phyloP scores from a whole-genome alignment of 2,329 filamentous ascomycete genomes.

The Neopestalotiopsis rosae region DNA sequence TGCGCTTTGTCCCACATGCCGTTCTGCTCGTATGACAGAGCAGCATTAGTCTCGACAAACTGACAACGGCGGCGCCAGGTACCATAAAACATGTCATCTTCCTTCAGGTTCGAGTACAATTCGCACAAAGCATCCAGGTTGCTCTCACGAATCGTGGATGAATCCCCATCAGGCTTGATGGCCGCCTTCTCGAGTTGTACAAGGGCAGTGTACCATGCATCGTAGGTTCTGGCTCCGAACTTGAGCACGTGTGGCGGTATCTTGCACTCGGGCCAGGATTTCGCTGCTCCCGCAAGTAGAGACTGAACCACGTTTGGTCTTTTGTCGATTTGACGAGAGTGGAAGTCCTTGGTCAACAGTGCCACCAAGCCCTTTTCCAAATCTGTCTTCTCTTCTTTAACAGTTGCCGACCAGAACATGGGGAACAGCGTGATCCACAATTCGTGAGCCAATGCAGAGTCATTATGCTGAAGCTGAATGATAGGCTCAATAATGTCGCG shows the following conservation, averaged over 20 bases:
- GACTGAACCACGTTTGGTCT: slow-evolving; percentile 95
- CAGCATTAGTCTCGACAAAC: slow-evolving; percentile 97
- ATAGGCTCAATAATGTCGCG: slow-evolving; percentile 90
- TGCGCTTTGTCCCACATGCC: slow-evolving; percentile 99
- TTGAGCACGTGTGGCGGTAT: slow-evolving; percentile 96
- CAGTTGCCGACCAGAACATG: slow-evolving; percentile 88
- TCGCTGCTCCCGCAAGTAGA: slow-evolving; percentile 84
- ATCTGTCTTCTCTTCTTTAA: slow-evolving; percentile 86
- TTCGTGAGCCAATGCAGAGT: slow-evolving; percentile 80
- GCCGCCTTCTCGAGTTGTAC: slow-evolving; percentile 89
- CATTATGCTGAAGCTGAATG: slow-evolving; percentile 88
- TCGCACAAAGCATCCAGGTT: slow-evolving; percentile 96
- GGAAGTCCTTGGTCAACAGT: slow-evolving; percentile 92
- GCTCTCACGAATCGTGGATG: slow-evolving; percentile 84
- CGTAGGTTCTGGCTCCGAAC: slow-evolving; percentile 90
- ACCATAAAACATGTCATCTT: slow-evolving; percentile 97
- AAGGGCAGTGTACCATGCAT: slow-evolving; percentile 95
- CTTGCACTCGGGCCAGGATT: slow-evolving; percentile 85
- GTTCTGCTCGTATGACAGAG: slow-evolving; percentile 96
- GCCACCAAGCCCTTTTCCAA: slow-evolving; percentile 91
- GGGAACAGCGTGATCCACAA: slow-evolving; percentile 93
- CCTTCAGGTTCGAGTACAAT: slow-evolving; percentile 86
- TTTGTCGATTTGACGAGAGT: slow-evolving; percentile 91
- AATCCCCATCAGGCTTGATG: slow-evolving; percentile 84
- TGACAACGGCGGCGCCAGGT: slow-evolving; percentile 95